phyloP scores from a whole-genome alignment of 2,329 filamentous ascomycete species.

The Mariannaea elegans region DNA sequence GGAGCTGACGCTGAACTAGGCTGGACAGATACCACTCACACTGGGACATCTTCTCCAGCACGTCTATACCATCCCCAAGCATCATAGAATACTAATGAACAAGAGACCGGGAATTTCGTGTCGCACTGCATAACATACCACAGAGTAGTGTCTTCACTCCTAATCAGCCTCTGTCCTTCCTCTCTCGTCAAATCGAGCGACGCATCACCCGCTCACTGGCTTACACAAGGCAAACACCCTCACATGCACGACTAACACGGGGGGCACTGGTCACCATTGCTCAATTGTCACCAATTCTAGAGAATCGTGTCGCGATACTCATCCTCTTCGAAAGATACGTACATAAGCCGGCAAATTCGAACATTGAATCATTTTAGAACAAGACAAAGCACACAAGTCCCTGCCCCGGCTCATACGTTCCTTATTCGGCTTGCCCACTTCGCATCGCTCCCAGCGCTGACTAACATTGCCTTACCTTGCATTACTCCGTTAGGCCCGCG shows the following conservation, averaged over 20 bases:
- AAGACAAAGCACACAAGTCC: not conserved
- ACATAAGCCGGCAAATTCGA: not conserved
- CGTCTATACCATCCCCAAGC: not conserved
- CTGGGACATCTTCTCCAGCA: not conserved
- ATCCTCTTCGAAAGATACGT: not conserved
- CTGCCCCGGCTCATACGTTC: not conserved
- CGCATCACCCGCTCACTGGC: not conserved
- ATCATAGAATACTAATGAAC: no score
- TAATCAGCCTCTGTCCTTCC: no score
- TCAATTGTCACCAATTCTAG: not conserved
- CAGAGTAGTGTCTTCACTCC: no score
- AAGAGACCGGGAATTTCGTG: not conserved
- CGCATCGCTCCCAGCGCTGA: conserved; percentile 17
- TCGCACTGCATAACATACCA: not conserved
- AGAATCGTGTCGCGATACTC: no score
- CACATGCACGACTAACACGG: not conserved
- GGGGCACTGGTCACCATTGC: not conserved
- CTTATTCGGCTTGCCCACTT: conserved; percentile 1
- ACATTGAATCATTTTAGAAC: not conserved
- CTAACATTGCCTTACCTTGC: conserved; percentile 11
- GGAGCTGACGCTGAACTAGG: not conserved
- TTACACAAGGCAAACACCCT: conserved; percentile 5
- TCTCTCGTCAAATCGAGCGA: not conserved
- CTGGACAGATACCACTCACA: not conserved
- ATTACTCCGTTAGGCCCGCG: conserved; percentile 16